Conservation (phyloP, 371 early-diverging fungal genomes). For the Saksenaea oblongispora region DNA sequence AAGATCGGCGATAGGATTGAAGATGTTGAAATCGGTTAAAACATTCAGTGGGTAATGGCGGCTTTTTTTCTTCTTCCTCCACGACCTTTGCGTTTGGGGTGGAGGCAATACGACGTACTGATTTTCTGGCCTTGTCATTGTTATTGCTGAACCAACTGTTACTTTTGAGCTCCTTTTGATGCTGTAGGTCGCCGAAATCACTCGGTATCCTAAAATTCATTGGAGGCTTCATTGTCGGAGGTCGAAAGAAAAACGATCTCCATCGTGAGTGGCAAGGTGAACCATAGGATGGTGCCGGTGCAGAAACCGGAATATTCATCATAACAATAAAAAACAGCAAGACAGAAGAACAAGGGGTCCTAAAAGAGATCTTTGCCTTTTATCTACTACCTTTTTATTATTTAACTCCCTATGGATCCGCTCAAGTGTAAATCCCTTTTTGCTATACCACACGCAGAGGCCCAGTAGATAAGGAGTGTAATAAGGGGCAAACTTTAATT, state of each 20-base stretch:
- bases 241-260: slow-evolving; percentile 3
- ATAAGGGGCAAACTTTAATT: slow-evolving; percentile 4
- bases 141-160: slow-evolving; percentile 47
- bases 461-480: not conserved
- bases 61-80: slow-evolving; percentile 10
- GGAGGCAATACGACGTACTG: slow-evolving; percentile 62
- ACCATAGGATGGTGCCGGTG: not conserved
- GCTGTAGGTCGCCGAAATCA: slow-evolving; percentile 29
- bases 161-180: slow-evolving; percentile 33
- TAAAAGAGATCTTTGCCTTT: not conserved
- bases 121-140: slow-evolving; percentile 24
- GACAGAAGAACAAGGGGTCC: not conserved
- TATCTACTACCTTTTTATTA: not conserved
- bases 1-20: slow-evolving; percentile 56
- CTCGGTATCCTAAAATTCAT: slow-evolving; percentile 37
- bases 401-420: slow-evolving; percentile 2
- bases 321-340: not conserved
- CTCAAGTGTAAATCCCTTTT: slow-evolving; percentile 5
- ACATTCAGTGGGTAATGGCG: not conserved
- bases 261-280: not conserved
- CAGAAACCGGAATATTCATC: not conserved
- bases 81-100: slow-evolving; percentile 53
- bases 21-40: slow-evolving; percentile 13
- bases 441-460: not conserved
- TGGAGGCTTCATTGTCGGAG: slow-evolving; percentile 10